Base-by-base conservation (phyloP, 176 grass and related monocot genomes). In the Avena sativa region DNA sequence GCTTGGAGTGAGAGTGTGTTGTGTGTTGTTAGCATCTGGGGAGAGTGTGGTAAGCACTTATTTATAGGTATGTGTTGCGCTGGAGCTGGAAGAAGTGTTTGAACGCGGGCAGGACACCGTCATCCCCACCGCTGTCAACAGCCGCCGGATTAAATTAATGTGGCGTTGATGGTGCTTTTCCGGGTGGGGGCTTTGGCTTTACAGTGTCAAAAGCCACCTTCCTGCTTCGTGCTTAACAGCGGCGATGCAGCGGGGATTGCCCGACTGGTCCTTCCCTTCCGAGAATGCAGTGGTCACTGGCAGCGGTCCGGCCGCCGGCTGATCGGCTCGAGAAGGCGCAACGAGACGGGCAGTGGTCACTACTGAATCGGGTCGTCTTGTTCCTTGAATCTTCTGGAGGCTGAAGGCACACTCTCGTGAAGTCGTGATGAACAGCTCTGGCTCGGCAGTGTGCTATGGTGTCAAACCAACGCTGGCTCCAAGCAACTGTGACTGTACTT, bases 21-120 rank as follows among this genome's bases (percentile, higher is more conserved):
- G 53, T 48, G 53, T 66, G 82, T 48, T 71, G 55, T n/a, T 47
- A n/a, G 50, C 21, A 52, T 25, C 13, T 36, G 32, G 11, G 5
- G 20, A 25, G 4, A 26, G 66, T 15, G 67, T 15, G 61, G 2
- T 43, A 6, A 43, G 40, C 14, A 43, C 11, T 30, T 82, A 86
- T 90, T 44, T 90, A 90, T 90, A 90, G 79, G 79, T 90, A 82
- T 59, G 71, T 26, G 9, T 53, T 50, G 26, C 5, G 71, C 1
- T 21, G n/a, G 43, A 49, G 71, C 5, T 50, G 1, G 47, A 75
- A 51, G 47, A 75, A 51, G 43, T 15, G 72, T 75, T 15, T 51
- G 47, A 74, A 90, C 88, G 79, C 88, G 88, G 62, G 26, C 14
- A 43, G 7, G 40, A 44, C 87, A 52, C 68, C 20, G 69, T 66